Conservation (phyloP, 2,329 filamentous ascomycete species). For the Neonectria punicea region DNA sequence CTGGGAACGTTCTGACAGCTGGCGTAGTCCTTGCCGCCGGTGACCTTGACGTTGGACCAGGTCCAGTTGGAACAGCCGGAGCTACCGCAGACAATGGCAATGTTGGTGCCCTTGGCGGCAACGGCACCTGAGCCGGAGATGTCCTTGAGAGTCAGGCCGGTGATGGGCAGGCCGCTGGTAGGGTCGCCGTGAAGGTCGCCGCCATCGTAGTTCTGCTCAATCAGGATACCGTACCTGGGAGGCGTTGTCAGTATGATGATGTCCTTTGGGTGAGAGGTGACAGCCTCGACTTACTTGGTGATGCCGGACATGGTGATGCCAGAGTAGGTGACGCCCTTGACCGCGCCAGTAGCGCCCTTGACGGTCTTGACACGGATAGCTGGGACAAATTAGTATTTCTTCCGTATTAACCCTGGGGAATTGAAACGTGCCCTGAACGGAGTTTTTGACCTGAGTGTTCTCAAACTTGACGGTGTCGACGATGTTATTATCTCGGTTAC, state of each 20-base stretch:
- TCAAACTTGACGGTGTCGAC: constrained; percentile 62
- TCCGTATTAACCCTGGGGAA: neutral
- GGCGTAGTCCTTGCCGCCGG: constrained; percentile 57
- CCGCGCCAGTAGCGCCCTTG: constrained; percentile 56
- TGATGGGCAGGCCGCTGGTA: constrained; percentile 63
- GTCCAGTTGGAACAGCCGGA: constrained; percentile 59
- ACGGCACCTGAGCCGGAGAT: constrained; percentile 55
- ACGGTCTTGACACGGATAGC: constrained; percentile 61
- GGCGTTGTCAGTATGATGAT: neutral
- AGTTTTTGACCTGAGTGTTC: constrained; percentile 60
- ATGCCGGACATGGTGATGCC: constrained; percentile 55
- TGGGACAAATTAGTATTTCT: neutral
- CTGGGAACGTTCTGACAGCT: constrained; percentile 43
- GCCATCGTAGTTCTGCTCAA: constrained; percentile 60
- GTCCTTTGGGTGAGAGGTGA: no score
- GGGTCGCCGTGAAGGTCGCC: constrained; percentile 56
- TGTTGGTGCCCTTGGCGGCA: constrained; percentile 47
- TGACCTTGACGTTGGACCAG: constrained; percentile 59
- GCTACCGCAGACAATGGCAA: constrained; percentile 65
- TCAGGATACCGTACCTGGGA: constrained; percentile 47
- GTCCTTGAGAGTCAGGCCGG: constrained; percentile 55
- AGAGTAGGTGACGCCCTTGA: constrained; percentile 56
- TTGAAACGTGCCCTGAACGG: constrained; percentile 56
- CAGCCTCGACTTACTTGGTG: constrained; percentile 40
- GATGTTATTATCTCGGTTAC: constrained; percentile 60